phyloP scores from a whole-genome alignment of 352 stramenopile species.

The Phytopythium helicoides region DNA sequence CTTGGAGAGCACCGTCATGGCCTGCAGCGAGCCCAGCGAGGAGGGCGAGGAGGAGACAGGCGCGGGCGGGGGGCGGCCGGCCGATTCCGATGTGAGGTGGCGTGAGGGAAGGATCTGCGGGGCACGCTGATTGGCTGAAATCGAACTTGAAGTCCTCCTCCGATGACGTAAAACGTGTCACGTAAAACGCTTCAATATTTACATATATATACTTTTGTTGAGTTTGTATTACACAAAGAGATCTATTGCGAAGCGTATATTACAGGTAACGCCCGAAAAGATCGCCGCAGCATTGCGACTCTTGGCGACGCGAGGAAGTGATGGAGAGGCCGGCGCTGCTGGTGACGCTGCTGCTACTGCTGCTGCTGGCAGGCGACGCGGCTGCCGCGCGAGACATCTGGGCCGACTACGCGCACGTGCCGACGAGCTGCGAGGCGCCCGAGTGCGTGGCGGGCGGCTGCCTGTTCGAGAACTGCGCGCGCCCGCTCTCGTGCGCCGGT shows the following conservation, averaged over 20 bases:
- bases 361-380: not conserved
- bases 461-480: conserved; percentile 46
- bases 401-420: conserved; percentile 30
- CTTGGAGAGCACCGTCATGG: conserved; percentile 65
- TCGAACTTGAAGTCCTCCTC: too few relatives aligned
- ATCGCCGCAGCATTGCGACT: too few relatives aligned
- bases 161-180: too few relatives aligned
- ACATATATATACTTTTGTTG: too few relatives aligned
- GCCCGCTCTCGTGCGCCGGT: conserved; percentile 38
- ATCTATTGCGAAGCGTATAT: too few relatives aligned
- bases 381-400: conserved; percentile 16
- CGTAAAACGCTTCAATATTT: too few relatives aligned
- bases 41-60: not conserved
- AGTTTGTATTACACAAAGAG: too few relatives aligned
- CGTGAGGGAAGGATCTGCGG: not conserved
- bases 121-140: conserved; percentile 1
- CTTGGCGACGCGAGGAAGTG: too few relatives aligned
- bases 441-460: conserved; percentile 45
- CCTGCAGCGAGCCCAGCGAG: too few relatives aligned
- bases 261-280: too few relatives aligned
- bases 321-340: not conserved
- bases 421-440: conserved; percentile 32
- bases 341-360: not conserved
- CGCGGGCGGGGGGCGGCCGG: not conserved
- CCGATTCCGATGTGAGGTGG: conserved; percentile 22